Evolutionary conservation across 306 rosid species (phyloP).

Genomic region (Fagus sylvatica): DNA sequence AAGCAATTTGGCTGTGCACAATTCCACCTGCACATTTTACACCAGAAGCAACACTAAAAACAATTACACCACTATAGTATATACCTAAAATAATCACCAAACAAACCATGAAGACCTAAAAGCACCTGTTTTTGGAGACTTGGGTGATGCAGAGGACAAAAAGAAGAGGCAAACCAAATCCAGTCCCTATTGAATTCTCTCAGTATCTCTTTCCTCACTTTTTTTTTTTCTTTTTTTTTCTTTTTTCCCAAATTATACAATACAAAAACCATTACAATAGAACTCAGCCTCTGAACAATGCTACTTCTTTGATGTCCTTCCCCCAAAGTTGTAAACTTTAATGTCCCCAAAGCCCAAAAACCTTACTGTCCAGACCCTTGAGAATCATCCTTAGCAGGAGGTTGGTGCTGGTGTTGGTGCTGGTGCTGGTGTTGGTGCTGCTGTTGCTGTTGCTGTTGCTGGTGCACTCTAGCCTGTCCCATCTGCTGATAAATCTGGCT

Average conservation of each 20-base stretch:
- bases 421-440: conserved; percentile 27
- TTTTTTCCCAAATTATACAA: conserved; percentile 51
- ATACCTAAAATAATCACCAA: background rate
- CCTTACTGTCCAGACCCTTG: conserved; percentile 78
- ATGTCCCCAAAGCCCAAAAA: background rate
- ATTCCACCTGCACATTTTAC: conserved; percentile 70
- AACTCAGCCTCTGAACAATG: conserved; percentile 49
- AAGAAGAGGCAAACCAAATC: conserved; percentile 62
- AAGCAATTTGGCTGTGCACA: conserved; percentile 53
- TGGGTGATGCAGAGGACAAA: conserved; percentile 54
- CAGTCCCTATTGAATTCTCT: conserved; percentile 57
- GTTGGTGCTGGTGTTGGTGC: conserved; percentile 45
- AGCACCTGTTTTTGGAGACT: conserved; percentile 67
- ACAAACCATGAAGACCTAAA: conserved; percentile 3
- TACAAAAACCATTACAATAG: conserved; percentile 45
- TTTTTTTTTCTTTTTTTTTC: conserved; percentile 14
- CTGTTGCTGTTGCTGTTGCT: conserved; percentile 45
- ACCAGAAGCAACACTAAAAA: conserved; percentile 25
- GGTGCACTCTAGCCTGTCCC: conserved; percentile 75
- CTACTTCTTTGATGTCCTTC: conserved; percentile 25
- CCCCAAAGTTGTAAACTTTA: conserved; percentile 24
- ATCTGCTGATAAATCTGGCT: conserved; percentile 95
- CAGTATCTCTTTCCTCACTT: conserved; percentile 43
- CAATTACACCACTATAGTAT: conserved; percentile 13
- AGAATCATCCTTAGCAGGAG: conserved; percentile 85